Evolutionary conservation across 1,284 basidiomycete species (phyloP).

Genomic region (Boletus nobilissimus): DNA sequence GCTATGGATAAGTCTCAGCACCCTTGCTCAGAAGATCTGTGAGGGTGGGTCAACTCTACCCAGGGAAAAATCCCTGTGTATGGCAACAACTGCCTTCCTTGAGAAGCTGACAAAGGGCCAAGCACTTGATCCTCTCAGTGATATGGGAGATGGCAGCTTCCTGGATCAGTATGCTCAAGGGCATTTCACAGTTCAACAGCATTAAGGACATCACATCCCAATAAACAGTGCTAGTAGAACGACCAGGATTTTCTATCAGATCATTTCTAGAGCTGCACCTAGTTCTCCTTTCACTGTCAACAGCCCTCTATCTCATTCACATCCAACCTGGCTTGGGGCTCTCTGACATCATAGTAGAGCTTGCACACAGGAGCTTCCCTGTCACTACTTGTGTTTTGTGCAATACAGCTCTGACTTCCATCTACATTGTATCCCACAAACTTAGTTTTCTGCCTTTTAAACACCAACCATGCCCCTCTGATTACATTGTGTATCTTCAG

Average conservation of each 20-base stretch:
- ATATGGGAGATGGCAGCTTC: neutral
- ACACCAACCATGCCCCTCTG: neutral
- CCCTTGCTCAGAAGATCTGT: neutral
- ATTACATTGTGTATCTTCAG: conserved; percentile 18
- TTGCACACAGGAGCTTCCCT: neutral
- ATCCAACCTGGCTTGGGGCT: neutral
- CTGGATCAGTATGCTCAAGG: neutral
- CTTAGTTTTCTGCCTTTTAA: conserved; percentile 1
- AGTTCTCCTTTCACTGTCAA: neutral
- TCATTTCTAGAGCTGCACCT: neutral
- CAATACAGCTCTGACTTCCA: neutral
- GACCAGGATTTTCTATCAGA: neutral
- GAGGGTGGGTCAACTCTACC: neutral
- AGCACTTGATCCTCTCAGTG: neutral
- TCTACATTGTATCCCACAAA: neutral
- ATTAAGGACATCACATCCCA: neutral
- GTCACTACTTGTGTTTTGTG: neutral
- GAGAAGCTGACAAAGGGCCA: neutral
- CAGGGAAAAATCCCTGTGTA: neutral
- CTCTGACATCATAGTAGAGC: neutral
- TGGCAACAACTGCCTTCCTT: neutral
- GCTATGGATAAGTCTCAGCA: neutral
- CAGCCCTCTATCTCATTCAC: neutral
- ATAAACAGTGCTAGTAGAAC: neutral
- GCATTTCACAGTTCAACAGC: neutral